Evolutionary conservation across 352 stramenopile species (phyloP), one percentile per base, ranked within the genome.

Genomic region (Pythium inflatum): DNA sequence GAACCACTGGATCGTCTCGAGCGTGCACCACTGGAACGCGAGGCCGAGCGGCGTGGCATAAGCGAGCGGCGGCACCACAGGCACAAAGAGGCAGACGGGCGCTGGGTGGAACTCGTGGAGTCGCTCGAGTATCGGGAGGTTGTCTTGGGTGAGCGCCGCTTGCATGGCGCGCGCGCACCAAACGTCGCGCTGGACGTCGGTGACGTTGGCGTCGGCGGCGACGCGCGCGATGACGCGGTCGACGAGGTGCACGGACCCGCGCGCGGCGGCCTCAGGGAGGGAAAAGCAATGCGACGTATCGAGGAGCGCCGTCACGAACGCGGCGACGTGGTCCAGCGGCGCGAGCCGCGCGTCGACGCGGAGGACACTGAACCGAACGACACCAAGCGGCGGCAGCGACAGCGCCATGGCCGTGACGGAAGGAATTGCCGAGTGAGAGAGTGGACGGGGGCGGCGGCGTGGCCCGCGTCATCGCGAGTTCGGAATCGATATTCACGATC

Each of bases 101-200:
- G 13, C 24, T 8, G 31, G 33, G 54, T 61, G 33, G 24, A 50
- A n/a, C 34, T 20, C 31, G 54, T 61, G 54, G 36, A 49, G 18
- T n/a, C 34, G n/a, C 33, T 30, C n/a, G 6, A 46, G 18, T 25
- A 62, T 62, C 2, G 33, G 36, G 9, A 62, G 38, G 25, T 62
- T 38, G 36, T 62, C 54, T 2, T n/a, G 54, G 36, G 49, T 25
- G 54, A 62, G 54, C 54, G 54, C 54, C 36, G 36, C 40, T 18
- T 50, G 54, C 54, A 62, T 31, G 22, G 36, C 54, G 36, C 36
- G 54, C 36, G 36, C 54, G 24, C 36, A 38, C 36, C 36, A 40
- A 20, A 38, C 36, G 24, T 62, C 54, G 36, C 25, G 13, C 3
- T 40, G 54, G 12, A 30, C 13, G 3, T 13, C 3, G 34, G 31